Conservation (phyloP, 345 rosid species). For the Eucalyptus curtisii region DNA sequence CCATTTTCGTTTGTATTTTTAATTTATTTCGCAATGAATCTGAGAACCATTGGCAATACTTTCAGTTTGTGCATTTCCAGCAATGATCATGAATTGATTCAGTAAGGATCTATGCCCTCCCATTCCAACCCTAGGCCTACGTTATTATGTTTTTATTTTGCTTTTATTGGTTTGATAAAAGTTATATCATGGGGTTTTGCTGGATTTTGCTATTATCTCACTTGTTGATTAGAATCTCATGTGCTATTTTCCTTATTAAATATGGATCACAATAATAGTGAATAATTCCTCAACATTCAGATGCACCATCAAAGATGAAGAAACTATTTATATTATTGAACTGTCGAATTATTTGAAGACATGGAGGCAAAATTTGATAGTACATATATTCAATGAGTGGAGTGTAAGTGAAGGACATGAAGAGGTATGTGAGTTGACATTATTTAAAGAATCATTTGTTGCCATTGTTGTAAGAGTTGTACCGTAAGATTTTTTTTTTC, state of each 20-base stretch:
- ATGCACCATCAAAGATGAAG: neutral
- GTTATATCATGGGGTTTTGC: neutral
- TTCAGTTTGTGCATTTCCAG: neutral
- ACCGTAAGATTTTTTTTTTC: neutral
- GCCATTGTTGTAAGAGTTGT: neutral
- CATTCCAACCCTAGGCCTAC: neutral
- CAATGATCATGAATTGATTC: neutral
- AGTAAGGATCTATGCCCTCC: neutral
- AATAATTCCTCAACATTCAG: too few species aligned
- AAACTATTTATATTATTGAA: too few species aligned
- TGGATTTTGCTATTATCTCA: neutral
- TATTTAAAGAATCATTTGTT: neutral
- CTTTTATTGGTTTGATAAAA: neutral
- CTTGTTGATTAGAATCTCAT: neutral
- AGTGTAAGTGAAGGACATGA: neutral
- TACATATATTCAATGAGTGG: neutral
- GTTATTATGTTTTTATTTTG: too few species aligned
- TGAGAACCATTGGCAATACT: neutral
- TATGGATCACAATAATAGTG: too few species aligned
- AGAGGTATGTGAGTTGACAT: neutral
- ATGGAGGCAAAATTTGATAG: too few species aligned
- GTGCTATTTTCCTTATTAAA: too few species aligned
- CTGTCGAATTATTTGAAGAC: neutral
- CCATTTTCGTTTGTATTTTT: too few species aligned
- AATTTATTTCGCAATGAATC: neutral